Evolutionary conservation across 1,284 basidiomycete genomes (phyloP), one percentile per base, ranked within the genome.

Genomic region (Peniophora sp.): DNA sequence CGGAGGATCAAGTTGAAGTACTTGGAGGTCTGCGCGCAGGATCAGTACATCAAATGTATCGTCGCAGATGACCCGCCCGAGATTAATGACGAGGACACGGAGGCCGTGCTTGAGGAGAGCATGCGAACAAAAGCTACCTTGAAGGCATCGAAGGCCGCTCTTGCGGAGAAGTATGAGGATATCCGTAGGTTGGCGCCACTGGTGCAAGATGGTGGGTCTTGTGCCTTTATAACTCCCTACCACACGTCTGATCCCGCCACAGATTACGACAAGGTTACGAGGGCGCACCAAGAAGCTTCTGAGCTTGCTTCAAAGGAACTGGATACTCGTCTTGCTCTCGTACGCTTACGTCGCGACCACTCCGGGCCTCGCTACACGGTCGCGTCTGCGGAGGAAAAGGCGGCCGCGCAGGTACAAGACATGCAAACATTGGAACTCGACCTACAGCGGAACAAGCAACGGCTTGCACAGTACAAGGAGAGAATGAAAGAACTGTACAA

Each of bases 1-100:
- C 75, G 86, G n/a, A 85, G 87, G 58, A 76, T 92, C 22, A 93
- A 93, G 65, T 90, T 89, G 60, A 85, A 86, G 55, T 92, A 89
- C 60, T 70, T 92, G 20, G 89, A 93, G 60, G 87, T 91, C 64
- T 88, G 91, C 58, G 88, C 91, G 3, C 93, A 93, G 63, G 80
- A 89, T 56, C 82, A 85, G 64, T 93, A 92, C 61, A 75, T 92
- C 60, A 85, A 85, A 62, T 82, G 80, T 0, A 91, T 93, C 57
- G 85, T 92, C 47, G 88, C 83, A 61, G 85, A 88, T 54, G 85
- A 90, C 53, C 86, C 88, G 0, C 83, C 84, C 3, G 76, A 81
- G 47, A 81, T 91, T 34, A 83, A 80, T 2, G 79, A 79, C 6
- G 84, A 85, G 22, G 83, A 87, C 56, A 92, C 91, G 58, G 81